Evolutionary conservation across 805 yeast species (phyloP).

Genomic region (Pichia phayaonensis): DNA sequence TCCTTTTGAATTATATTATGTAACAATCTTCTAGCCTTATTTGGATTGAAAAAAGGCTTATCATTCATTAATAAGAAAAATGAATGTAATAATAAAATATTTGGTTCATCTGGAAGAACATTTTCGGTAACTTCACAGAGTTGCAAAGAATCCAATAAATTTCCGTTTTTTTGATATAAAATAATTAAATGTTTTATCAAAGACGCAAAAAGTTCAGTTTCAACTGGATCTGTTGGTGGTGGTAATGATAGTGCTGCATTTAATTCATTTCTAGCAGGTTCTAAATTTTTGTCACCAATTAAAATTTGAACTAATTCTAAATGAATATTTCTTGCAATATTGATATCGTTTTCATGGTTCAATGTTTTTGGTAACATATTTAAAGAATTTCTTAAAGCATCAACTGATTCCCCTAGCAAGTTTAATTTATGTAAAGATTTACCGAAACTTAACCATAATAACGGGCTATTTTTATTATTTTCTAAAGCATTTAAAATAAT

Average conservation of each 20-base stretch:
- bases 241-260: conserved; percentile 44
- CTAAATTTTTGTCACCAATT: conserved; percentile 42
- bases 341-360: conserved; percentile 29
- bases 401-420: conserved; percentile 38
- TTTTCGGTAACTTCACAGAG: conserved; percentile 42
- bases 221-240: conserved; percentile 26
- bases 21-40: conserved; percentile 31
- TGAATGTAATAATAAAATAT: conserved; percentile 41
- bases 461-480: conserved; percentile 28
- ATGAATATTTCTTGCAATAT: conserved; percentile 44
- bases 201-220: conserved; percentile 38
- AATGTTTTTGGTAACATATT: conserved; percentile 33
- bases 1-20: conserved; percentile 17
- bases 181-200: conserved; percentile 31
- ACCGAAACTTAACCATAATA: conserved; percentile 42
- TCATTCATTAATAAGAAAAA: conserved; percentile 35
- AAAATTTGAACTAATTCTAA: conserved; percentile 51
- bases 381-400: conserved; percentile 39
- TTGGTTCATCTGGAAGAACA: conserved; percentile 37
- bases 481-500: conserved; percentile 18
- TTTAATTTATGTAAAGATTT: conserved; percentile 39
- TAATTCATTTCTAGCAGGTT: conserved; percentile 42
- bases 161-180: conserved; percentile 44
- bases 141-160: conserved; percentile 40
- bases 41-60: conserved; percentile 27